Conservation (phyloP, 2,329 filamentous ascomycete genomes). For the Botrytis medusae region DNA sequence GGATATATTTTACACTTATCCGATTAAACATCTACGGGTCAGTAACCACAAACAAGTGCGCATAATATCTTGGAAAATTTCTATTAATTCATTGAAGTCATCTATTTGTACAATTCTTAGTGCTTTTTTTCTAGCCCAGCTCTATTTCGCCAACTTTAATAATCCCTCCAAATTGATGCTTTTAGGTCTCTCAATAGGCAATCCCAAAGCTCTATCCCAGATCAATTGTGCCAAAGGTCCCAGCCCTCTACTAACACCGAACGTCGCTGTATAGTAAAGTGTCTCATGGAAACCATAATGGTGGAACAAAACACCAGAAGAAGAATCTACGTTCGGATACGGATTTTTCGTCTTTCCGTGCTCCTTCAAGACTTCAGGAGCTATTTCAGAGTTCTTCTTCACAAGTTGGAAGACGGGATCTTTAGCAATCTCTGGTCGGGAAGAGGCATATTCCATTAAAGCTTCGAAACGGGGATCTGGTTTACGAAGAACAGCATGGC, state of each 20-base stretch:
- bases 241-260: conserved; percentile 68
- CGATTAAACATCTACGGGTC: rapidly evolving
- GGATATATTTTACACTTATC: background rate
- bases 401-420: conserved; percentile 95
- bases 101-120: background rate
- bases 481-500: conserved; percentile 93
- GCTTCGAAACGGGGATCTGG: conserved; percentile 96
- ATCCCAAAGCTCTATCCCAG: conserved; percentile 89
- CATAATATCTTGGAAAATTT: background rate
- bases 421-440: conserved; percentile 77
- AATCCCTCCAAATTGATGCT: conserved; percentile 91
- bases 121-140: background rate
- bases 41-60: background rate
- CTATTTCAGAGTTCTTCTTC: conserved; percentile 88
- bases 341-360: conserved; percentile 99
- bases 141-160: conserved; percentile 61
- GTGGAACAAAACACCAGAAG: conserved; percentile 92
- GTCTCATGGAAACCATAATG: conserved; percentile 98
- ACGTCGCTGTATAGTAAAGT: conserved; percentile 83
- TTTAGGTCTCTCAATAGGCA: conserved; percentile 97
- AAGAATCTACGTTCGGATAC: conserved; percentile 94
- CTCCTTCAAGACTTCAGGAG: conserved; percentile 84
- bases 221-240: conserved; percentile 92
- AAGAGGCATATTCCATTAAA: conserved; percentile 89
- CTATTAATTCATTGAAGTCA: background rate